Conservation (phyloP, 441 rosid genomes). For the Dalechampia spathulata region DNA sequence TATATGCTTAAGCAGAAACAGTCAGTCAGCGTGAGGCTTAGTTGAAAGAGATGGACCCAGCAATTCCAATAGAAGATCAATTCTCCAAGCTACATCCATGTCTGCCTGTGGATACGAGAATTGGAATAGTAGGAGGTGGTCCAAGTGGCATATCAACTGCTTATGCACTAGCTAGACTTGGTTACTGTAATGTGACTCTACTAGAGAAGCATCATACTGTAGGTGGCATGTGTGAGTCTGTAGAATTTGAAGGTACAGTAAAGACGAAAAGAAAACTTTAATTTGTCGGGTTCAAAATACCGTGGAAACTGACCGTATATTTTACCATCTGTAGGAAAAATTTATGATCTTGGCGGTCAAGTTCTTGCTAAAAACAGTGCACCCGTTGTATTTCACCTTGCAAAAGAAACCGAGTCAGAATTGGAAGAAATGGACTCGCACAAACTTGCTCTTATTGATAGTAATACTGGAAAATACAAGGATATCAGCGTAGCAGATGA, state of each 20-base stretch:
- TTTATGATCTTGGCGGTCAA: constrained; percentile 71
- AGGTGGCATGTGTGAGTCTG: constrained; percentile 72
- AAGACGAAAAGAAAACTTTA: neutral
- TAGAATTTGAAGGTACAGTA: constrained; percentile 53
- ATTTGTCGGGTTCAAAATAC: no score
- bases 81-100: constrained; percentile 59
- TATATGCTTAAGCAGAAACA: constrained; percentile 13
- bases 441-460: constrained; percentile 52
- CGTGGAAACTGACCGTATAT: no score
- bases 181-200: constrained; percentile 45
- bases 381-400: constrained; percentile 56
- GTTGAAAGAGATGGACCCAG: constrained; percentile 31
- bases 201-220: constrained; percentile 59
- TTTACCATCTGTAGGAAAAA: constrained; percentile 33
- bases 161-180: constrained; percentile 51
- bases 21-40: constrained; percentile 10
- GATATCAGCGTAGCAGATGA: constrained; percentile 58
- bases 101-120: constrained; percentile 43
- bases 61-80: constrained; percentile 44
- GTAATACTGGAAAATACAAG: constrained; percentile 40
- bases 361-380: constrained; percentile 72
- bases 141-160: constrained; percentile 71
- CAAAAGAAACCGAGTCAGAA: constrained; percentile 46
- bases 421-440: constrained; percentile 65
- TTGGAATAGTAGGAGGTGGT: constrained; percentile 62